Conservation (phyloP, 2,329 filamentous ascomycete genomes). For the Aspergillus pseudoglaucus region DNA sequence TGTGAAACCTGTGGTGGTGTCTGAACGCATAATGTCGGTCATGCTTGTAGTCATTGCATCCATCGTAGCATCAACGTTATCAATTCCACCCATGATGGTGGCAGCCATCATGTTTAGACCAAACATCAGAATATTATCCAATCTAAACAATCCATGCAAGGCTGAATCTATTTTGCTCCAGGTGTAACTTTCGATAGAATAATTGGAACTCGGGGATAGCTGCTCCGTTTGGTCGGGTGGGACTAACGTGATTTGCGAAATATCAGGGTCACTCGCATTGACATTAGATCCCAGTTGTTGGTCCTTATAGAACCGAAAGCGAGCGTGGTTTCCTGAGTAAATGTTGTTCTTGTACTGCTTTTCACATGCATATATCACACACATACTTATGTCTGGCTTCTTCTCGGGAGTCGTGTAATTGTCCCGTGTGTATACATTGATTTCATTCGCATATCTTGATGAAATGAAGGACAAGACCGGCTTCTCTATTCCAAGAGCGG, state of each 20-base stretch:
- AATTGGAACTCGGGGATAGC: not conserved
- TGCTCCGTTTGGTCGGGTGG: not conserved
- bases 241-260: not conserved
- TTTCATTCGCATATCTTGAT: not conserved
- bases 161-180: not conserved
- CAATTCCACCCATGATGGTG: not conserved
- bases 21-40: conserved; percentile 10
- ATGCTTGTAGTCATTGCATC: conserved; percentile 10
- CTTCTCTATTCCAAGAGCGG: not conserved
- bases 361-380: conserved; percentile 8
- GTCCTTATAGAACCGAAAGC: not conserved
- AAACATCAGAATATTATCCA: too few relatives aligned
- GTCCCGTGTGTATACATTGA: conserved; percentile 1
- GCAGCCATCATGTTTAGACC: too few relatives aligned
- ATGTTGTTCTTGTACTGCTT: not conserved
- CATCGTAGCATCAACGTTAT: conserved; percentile 2
- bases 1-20: conserved; percentile 3
- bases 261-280: too few relatives aligned
- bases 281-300: not conserved
- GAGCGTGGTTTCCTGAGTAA: not conserved
- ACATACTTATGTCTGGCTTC: conserved; percentile 7
- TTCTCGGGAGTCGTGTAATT: conserved; percentile 1
- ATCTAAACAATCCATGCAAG: too few relatives aligned
- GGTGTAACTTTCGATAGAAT: not conserved
- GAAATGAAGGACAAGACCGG: not conserved